Conservation (phyloP, 768 basidiomycete genomes). For the Hericium erinaceus region DNA sequence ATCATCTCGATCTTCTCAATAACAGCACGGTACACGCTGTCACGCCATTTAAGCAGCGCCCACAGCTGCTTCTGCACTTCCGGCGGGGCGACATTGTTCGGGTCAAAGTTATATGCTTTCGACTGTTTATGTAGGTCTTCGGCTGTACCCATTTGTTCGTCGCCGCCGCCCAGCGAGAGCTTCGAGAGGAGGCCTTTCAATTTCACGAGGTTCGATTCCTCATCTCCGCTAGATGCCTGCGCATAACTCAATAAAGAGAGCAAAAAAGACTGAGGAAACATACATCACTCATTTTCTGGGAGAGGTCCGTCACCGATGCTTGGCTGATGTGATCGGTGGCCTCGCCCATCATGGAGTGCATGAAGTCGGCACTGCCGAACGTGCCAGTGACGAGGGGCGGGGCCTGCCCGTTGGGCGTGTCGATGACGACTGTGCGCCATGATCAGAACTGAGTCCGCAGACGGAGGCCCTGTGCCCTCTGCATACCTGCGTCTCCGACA, state of each 20-base stretch:
- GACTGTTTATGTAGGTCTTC: conserved; percentile 45
- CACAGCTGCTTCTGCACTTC: conserved; percentile 51
- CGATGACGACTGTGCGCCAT: conserved; percentile 21
- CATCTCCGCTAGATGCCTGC: conserved; percentile 22
- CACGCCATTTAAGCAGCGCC: conserved; percentile 54
- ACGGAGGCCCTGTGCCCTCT: not conserved
- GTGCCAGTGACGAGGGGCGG: conserved; percentile 63
- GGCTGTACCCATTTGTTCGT: conserved; percentile 40
- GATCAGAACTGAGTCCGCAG: not conserved
- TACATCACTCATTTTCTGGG: conserved; percentile 37
- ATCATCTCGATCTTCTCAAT: conserved; percentile 53
- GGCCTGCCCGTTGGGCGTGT: conserved; percentile 45
- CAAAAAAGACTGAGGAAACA: not conserved
- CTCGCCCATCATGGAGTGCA: conserved; percentile 56
- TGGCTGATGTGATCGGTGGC: conserved; percentile 55
- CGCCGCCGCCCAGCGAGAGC: conserved; percentile 37
- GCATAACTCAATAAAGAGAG: not conserved
- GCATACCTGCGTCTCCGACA: conserved; percentile 53
- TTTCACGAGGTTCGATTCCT: conserved; percentile 23
- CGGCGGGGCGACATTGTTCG: conserved; percentile 51
- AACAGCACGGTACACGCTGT: conserved; percentile 45
- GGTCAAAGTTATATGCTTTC: conserved; percentile 55
- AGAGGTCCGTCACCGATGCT: conserved; percentile 51
- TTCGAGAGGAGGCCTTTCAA: conserved; percentile 40
- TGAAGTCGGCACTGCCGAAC: conserved; percentile 60